Percentiles rank a stretch among this genome's conserved stretches.
These are phyloP conservation scores for Monosporascus sp. DNA, from an alignment of 2,329 filamentous ascomycete species.

Conservation along the genomic window DNA sequence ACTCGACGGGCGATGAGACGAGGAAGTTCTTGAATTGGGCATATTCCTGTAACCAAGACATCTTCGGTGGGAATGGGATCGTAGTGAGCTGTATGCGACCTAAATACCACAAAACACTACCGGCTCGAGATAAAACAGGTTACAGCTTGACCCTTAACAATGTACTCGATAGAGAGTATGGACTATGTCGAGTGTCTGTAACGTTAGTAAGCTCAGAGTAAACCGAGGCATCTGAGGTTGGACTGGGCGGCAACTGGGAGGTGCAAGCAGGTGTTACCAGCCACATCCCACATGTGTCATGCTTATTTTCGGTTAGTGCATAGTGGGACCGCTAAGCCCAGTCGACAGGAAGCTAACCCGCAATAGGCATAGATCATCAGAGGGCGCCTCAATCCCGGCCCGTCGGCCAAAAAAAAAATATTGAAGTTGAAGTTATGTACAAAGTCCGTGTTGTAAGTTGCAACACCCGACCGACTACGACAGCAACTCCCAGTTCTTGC, in stretches of 20 bases:
- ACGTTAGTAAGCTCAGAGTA: not conserved
- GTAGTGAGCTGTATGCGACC: not conserved
- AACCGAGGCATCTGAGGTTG: not conserved
- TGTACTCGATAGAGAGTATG: too few relatives aligned
- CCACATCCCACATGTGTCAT: not conserved
- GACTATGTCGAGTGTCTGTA: not conserved
- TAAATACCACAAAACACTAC: too few relatives aligned
- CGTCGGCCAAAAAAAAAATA: constrained; percentile 1
- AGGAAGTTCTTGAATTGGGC: constrained; percentile 62
- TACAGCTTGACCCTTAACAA: too few relatives aligned
- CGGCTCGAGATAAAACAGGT: too few relatives aligned
- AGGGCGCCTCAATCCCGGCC: constrained; percentile 2
- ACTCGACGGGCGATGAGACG: constrained; percentile 64
- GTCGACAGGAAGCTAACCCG: constrained; percentile 3
- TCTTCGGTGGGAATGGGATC: not conserved
- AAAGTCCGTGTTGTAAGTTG: not conserved
- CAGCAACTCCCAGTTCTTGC: constrained; percentile 12
- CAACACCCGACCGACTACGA: constrained; percentile 8
- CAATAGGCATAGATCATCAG: constrained; percentile 7
- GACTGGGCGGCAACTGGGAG: not conserved
- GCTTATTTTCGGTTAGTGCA: not conserved
- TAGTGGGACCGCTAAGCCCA: constrained; percentile 5
- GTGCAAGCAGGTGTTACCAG: not conserved
- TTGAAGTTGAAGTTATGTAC: not conserved
- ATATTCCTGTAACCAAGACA: constrained; percentile 31